Evolutionary conservation across 163 green algal species (phyloP).

Genomic region (Scenedesmus sp.): DNA sequence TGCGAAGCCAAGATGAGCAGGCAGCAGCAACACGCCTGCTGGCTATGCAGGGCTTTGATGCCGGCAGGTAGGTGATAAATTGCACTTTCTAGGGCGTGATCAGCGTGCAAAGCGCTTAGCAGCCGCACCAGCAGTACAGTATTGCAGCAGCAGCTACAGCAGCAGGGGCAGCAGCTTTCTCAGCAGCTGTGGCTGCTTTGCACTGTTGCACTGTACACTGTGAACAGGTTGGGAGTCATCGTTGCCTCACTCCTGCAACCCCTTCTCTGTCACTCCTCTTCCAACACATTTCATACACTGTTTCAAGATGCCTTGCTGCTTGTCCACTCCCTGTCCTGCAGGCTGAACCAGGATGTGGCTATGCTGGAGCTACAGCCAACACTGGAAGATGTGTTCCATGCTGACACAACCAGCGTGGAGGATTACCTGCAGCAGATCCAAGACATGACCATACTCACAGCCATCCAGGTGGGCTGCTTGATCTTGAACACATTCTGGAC

Average conservation of each 20-base stretch:
- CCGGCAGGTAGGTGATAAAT: conserved; percentile 56
- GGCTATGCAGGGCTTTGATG: conserved; percentile 85
- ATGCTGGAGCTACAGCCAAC: conserved; percentile 82
- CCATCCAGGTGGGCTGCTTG: conserved; percentile 68
- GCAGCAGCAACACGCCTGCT: conserved; percentile 83
- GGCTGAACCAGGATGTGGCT: conserved; percentile 77
- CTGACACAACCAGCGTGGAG: conserved; percentile 78
- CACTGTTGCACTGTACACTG: not conserved
- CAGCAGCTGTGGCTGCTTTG: not conserved
- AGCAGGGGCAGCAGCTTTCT: not conserved
- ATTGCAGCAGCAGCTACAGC: not conserved
- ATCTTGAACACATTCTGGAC: not conserved
- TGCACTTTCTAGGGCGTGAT: not conserved
- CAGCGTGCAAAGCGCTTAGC: not conserved
- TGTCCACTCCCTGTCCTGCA: conserved; percentile 13
- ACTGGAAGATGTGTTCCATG: conserved; percentile 87
- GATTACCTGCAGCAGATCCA: conserved; percentile 88
- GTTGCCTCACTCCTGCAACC: not conserved
- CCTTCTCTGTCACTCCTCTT: not conserved
- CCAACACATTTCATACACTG: not conserved
- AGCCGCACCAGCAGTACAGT: not conserved
- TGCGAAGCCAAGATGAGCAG: conserved; percentile 66
- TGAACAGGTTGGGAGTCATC: not conserved
- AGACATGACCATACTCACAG: conserved; percentile 75
- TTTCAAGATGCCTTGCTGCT: not conserved